Evolutionary conservation across 2,329 filamentous ascomycete species (phyloP).

Genomic region (Ceratocystis harringtonii): DNA sequence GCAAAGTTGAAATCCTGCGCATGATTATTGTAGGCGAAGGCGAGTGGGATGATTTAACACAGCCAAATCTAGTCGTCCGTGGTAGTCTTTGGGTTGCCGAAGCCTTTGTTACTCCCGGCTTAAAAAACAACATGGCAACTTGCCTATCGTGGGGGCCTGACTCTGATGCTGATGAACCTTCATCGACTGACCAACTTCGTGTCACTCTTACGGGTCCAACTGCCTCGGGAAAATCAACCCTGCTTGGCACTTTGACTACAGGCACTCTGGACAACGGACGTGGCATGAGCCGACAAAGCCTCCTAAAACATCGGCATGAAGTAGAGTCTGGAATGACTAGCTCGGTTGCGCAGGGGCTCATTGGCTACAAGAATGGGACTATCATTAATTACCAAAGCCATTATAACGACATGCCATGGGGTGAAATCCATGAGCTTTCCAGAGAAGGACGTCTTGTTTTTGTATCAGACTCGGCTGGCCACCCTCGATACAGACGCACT

Average conservation of each 20-base stretch:
- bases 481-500: conserved; percentile 76
- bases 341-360: conserved; percentile 82
- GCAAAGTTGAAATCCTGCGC: conserved; percentile 64
- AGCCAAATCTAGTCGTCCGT: conserved; percentile 20
- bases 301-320: conserved; percentile 87
- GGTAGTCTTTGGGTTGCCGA: conserved; percentile 70
- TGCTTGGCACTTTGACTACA: conserved; percentile 77
- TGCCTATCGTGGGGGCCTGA: conserved; percentile 10
- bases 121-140: conserved; percentile 22
- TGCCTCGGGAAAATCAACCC: conserved; percentile 79
- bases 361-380: conserved; percentile 54
- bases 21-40: conserved; percentile 76
- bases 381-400: conserved; percentile 68
- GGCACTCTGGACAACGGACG: conserved; percentile 82
- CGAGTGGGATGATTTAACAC: conserved; percentile 40
- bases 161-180: conserved; percentile 20
- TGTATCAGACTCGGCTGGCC: conserved; percentile 81
- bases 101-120: conserved; percentile 66
- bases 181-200: conserved; percentile 58
- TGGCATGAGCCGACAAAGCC: conserved; percentile 73
- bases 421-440: conserved; percentile 74
- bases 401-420: conserved; percentile 80
- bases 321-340: conserved; percentile 84
- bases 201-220: conserved; percentile 81
- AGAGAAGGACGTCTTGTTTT: conserved; percentile 66